Evolutionary conservation across 805 yeast genomes (phyloP).

Genomic region (Saturnispora galanensis): DNA sequence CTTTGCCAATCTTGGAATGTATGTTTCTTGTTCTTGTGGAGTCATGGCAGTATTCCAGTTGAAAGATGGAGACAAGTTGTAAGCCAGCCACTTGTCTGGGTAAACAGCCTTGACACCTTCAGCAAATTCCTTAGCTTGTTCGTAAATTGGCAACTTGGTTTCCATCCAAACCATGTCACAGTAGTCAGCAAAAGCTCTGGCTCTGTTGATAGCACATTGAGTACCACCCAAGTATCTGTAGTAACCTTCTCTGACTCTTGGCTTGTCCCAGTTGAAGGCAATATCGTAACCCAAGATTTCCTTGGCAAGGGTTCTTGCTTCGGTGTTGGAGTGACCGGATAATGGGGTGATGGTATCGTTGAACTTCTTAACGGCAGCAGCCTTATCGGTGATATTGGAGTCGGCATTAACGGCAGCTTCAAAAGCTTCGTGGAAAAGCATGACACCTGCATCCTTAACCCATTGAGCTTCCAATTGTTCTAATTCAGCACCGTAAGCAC

Average conservation of each 20-base stretch:
- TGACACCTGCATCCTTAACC: slow-evolving; percentile 73
- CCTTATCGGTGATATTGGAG: slow-evolving; percentile 43
- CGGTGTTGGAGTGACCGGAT: slow-evolving; percentile 63
- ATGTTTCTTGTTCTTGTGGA: slow-evolving; percentile 78
- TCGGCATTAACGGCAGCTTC: slow-evolving; percentile 67
- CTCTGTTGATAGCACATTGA: slow-evolving; percentile 95
- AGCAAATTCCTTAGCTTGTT: slow-evolving; percentile 91
- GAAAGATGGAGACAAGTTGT: slow-evolving; percentile 94
- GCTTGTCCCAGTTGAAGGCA: slow-evolving; percentile 89
- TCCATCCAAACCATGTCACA: slow-evolving; percentile 98
- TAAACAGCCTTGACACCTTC: slow-evolving; percentile 71
- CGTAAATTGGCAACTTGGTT: slow-evolving; percentile 86
- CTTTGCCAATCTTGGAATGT: slow-evolving; percentile 74
- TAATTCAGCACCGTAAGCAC: slow-evolving; percentile 62
- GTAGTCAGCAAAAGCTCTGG: slow-evolving; percentile 89
- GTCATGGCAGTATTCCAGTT: slow-evolving; percentile 96
- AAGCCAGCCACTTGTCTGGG: slow-evolving; percentile 94
- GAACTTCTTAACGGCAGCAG: slow-evolving; percentile 55
- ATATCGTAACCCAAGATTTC: slow-evolving; percentile 71
- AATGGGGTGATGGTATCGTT: slow-evolving; percentile 62
- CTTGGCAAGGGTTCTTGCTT: slow-evolving; percentile 69
- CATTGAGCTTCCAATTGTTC: slow-evolving; percentile 72
- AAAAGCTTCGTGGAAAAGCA: slow-evolving; percentile 86
- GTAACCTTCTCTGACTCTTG: slow-evolving; percentile 94
- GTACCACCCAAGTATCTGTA: slow-evolving; percentile 95